Percentiles rank a stretch among this genome's conserved stretches.
Conservation (phyloP, 148 eudicot species). For the Rhododendron mucronatum region DNA sequence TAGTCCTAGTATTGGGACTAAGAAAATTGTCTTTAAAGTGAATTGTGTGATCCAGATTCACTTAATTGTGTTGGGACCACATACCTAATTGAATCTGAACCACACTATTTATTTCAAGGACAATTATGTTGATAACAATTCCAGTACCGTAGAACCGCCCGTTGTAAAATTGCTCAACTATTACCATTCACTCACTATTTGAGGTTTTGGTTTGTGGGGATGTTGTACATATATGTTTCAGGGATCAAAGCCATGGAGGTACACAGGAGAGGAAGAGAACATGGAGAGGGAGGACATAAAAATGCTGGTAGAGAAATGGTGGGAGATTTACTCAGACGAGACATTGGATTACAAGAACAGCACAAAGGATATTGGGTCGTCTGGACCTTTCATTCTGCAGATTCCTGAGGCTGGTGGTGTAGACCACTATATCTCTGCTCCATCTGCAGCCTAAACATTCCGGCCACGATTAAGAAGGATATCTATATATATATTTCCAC, state of each 20-base stretch:
- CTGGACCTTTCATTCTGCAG: neutral
- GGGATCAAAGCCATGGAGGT: slow-evolving; percentile 19
- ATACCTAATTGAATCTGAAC: neutral
- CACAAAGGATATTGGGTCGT: neutral
- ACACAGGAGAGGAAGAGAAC: slow-evolving; percentile 14
- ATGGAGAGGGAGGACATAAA: slow-evolving; percentile 16
- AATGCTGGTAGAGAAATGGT: slow-evolving; percentile 13
- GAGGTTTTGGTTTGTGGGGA: neutral
- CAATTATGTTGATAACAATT: no score
- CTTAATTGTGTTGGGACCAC: neutral
- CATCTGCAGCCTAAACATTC: slow-evolving; percentile 23
- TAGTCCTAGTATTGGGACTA: neutral
- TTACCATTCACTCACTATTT: neutral
- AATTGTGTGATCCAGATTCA: neutral
- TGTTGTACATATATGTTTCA: neutral
- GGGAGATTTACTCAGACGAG: slow-evolving; percentile 10
- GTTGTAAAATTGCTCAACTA: neutral
- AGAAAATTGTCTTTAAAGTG: neutral
- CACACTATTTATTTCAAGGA: neutral
- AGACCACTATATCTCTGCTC: slow-evolving; percentile 8
- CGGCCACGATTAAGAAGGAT: neutral
- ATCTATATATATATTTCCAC: no score
- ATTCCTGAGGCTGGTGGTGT: neutral
- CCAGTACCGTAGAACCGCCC: neutral
- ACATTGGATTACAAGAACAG: slow-evolving; percentile 3